Evolutionary conservation across 352 stramenopile genomes (phyloP).

Genomic region (Globisporangium perplexum): DNA sequence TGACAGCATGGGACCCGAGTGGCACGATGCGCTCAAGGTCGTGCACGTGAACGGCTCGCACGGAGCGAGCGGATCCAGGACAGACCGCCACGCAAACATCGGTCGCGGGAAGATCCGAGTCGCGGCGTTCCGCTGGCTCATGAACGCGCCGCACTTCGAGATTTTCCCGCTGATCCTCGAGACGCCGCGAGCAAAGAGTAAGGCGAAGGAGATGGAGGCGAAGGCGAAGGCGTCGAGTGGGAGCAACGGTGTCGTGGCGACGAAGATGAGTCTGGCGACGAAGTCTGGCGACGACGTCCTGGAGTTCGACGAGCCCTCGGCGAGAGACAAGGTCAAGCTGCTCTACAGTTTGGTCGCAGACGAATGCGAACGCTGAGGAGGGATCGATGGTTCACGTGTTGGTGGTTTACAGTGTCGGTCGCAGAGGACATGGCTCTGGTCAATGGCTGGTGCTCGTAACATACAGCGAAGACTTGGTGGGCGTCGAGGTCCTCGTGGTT

Average conservation of each 20-base stretch:
- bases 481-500: neutral
- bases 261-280: neutral
- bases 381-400: no score
- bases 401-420: neutral
- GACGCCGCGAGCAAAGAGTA: constrained; percentile 21
- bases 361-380: neutral
- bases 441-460: neutral
- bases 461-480: neutral
- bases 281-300: neutral
- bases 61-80: constrained; percentile 17
- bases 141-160: constrained; percentile 31
- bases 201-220: neutral
- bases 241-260: neutral
- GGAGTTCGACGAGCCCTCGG: neutral
- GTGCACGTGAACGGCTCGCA: constrained; percentile 48
- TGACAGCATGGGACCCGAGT: constrained; percentile 17
- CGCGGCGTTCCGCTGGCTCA: constrained; percentile 29
- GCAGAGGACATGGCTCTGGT: neutral
- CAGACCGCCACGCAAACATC: constrained; percentile 42
- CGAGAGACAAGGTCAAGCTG: constrained; percentile 7
- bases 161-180: constrained; percentile 43
- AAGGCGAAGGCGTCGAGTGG: neutral
- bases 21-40: constrained; percentile 29
- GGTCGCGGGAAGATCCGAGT: constrained; percentile 25
- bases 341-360: constrained; percentile 3